phyloP scores from a whole-genome alignment of 1,139 yeast genomes.

The Hansenula sp. region DNA sequence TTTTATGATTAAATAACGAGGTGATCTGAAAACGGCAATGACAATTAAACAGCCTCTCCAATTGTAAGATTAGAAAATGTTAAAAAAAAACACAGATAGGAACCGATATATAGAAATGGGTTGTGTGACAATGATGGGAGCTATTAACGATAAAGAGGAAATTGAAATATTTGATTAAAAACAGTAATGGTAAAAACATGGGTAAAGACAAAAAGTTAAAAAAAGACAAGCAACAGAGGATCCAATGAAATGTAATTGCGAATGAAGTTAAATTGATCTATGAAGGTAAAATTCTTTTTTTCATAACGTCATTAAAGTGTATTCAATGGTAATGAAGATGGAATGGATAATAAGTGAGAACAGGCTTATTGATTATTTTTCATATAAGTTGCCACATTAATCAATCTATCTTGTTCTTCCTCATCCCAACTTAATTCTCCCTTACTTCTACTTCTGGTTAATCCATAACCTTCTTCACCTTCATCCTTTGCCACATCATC shows the following conservation, averaged over 20 bases:
- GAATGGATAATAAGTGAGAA: background rate
- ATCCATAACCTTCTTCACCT: conserved; percentile 28
- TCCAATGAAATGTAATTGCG: too few relatives aligned
- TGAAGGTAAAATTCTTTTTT: background rate
- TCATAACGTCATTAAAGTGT: background rate
- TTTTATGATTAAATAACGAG: too few relatives aligned
- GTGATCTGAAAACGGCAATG: too few relatives aligned
- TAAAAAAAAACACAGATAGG: too few relatives aligned
- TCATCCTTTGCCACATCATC: conserved; percentile 16
- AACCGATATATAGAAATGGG: too few relatives aligned
- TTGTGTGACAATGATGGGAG: too few relatives aligned
- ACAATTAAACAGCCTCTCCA: too few relatives aligned
- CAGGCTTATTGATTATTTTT: conserved; percentile 9
- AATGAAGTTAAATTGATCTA: background rate
- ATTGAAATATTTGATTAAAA: too few relatives aligned
- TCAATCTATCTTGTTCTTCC: conserved; percentile 31
- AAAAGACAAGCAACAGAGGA: background rate
- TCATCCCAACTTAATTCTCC: conserved; percentile 37
- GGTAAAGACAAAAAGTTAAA: background rate
- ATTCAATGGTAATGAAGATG: too few relatives aligned
- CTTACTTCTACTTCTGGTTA: conserved; percentile 38
- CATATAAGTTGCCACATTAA: conserved; percentile 30
- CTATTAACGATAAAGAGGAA: too few relatives aligned
- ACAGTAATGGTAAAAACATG: too few relatives aligned
- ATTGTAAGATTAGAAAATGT: too few relatives aligned